phyloP scores from a whole-genome alignment of 495 filamentous ascomycete species.

The Aspergillus nanangensis region DNA sequence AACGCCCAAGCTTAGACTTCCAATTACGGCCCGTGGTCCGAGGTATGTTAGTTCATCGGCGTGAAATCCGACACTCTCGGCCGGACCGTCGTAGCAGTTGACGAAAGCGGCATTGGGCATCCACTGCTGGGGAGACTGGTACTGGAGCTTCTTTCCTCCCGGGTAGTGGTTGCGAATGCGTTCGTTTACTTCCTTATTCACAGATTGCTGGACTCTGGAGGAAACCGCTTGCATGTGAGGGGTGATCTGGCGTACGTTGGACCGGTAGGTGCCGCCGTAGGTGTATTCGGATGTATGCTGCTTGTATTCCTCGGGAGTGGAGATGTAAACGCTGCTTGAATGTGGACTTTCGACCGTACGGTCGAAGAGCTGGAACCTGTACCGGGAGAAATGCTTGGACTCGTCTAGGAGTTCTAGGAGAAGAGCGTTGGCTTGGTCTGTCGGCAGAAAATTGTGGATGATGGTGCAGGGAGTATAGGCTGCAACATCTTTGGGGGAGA shows the following conservation, averaged over 20 bases:
- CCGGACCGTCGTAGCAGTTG: constrained; percentile 81
- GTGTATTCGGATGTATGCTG: constrained; percentile 73
- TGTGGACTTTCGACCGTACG: constrained; percentile 78
- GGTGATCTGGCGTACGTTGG: constrained; percentile 70
- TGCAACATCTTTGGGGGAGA: constrained; percentile 70
- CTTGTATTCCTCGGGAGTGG: constrained; percentile 52
- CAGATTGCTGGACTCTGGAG: constrained; percentile 59
- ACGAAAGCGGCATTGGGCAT: constrained; percentile 85
- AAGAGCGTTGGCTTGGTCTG: constrained; percentile 64
- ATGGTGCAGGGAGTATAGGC: constrained; percentile 82
- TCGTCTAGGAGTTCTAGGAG: constrained; percentile 74
- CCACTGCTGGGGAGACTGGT: constrained; percentile 72
- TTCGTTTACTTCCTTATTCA: constrained; percentile 66
- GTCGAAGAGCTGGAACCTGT: constrained; percentile 81
- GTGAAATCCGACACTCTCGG: constrained; percentile 85
- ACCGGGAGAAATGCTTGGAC: constrained; percentile 65
- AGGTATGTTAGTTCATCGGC: constrained; percentile 90
- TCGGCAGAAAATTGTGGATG: constrained; percentile 83
- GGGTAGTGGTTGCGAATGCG: constrained; percentile 62
- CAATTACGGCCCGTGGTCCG: constrained; percentile 82
- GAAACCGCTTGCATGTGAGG: constrained; percentile 66
- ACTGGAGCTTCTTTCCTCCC: constrained; percentile 65
- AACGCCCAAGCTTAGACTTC: constrained; percentile 84
- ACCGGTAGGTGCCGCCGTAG: constrained; percentile 72
- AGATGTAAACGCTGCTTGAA: constrained; percentile 76